phyloP scores from a whole-genome alignment of 768 basidiomycete genomes.

The Saitozyma sp. region DNA sequence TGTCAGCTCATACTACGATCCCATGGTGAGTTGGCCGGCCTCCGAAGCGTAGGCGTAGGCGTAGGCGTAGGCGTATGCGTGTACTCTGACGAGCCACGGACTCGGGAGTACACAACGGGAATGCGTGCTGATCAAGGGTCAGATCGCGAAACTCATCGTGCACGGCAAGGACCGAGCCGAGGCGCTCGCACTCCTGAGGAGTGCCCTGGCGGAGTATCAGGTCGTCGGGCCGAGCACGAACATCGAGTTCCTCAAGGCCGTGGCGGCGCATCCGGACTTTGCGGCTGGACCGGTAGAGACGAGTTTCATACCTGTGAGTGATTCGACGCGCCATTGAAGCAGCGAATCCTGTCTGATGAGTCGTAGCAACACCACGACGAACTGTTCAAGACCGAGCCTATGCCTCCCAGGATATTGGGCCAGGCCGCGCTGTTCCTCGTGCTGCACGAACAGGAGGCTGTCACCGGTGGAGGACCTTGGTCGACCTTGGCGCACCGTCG shows the following conservation, averaged over 20 bases:
- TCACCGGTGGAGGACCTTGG: constrained; percentile 61
- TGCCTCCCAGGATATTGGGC: constrained; percentile 67
- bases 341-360: neutral
- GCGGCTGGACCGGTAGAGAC: constrained; percentile 80
- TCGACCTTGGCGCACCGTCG: constrained; percentile 68
- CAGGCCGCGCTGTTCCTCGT: constrained; percentile 74
- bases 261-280: constrained; percentile 78
- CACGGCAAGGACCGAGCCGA: constrained; percentile 81
- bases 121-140: neutral
- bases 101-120: neutral
- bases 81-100: neutral
- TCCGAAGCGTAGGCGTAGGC: no score
- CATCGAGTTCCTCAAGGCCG: constrained; percentile 75
- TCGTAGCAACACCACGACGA: constrained; percentile 75
- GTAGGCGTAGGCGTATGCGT: no score
- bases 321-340: neutral
- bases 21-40: constrained; percentile 31
- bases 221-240: constrained; percentile 91
- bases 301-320: constrained; percentile 77
- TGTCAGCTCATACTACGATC: constrained; percentile 49
- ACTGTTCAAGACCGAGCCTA: constrained; percentile 70
- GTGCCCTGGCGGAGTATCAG: constrained; percentile 81
- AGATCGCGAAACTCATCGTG: constrained; percentile 64
- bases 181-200: constrained; percentile 74
- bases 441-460: constrained; percentile 63